Evolutionary conservation across 345 rosid genomes (phyloP), one percentile per base, ranked within the genome.

Genomic region (Syzygium aromaticum): DNA sequence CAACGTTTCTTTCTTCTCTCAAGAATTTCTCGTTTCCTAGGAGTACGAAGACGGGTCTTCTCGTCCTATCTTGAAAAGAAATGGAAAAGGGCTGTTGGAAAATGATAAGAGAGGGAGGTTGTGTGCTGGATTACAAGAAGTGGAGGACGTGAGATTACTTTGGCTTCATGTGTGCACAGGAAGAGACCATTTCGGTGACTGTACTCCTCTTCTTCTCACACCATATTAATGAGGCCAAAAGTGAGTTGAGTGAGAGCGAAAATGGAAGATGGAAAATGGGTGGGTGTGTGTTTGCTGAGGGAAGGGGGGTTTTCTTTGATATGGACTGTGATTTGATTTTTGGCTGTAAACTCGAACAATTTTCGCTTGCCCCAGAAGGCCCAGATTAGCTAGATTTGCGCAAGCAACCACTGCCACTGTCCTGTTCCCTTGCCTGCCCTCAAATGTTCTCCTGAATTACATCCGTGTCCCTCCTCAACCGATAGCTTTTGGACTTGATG

Each of bases 361-460:
- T 52, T 84, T 54, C 13, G 63, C 59, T 87, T 80, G 90, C 43
- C 52, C 61, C 87, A 15, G 85, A 17, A 85, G 40, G 88, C 88
- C 87, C 88, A 83, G 86, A 77, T 82, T 85, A 87, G 92, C 91
- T 91, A 89, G 92, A 90, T 91, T 89, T 91, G 91, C 91, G 89
- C 93, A 86, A 87, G 92, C 92, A 91, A 56, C 28, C 86, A 86
- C 90, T 89, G 90, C 87, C 85, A 46, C 53, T 53, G 27, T 77
- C 52, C 54, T 54, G 22, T 67, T 85, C 57, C 84, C 88, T 51
- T 64, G 77, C 88, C 67, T 51, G 52, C 53, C 83, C 88, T 67
- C 54, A 82, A 19, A 33, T 30, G 40, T 54, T 59, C 38, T 30
- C 30, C 30, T n/a, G 27, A 51, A 43, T 84, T 27, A 85, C 90